Percentiles rank a stretch among this genome's conserved stretches.
Conservation (phyloP, 1,284 basidiomycete genomes). For the Papiliotrema nemorosa region DNA sequence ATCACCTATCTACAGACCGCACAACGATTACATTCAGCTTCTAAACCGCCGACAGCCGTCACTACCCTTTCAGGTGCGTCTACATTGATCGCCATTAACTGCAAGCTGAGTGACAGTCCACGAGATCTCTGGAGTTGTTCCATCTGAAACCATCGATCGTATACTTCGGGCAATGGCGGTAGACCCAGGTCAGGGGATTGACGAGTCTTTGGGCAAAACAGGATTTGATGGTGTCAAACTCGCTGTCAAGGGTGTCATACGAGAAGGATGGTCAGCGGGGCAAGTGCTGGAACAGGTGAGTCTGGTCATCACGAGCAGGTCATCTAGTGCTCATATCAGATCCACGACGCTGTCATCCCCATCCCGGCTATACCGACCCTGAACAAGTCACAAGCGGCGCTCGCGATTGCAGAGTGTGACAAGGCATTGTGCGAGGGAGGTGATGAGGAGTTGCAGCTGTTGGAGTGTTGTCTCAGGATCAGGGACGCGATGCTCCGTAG, state of each 20-base stretch:
- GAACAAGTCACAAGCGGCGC: conserved; percentile 76
- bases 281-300: conserved; percentile 83
- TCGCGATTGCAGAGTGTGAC: conserved; percentile 91
- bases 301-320: neutral
- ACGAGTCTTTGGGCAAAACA: conserved; percentile 55
- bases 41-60: conserved; percentile 66
- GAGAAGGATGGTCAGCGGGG: conserved; percentile 88
- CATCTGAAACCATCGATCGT: conserved; percentile 64
- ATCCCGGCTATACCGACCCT: conserved; percentile 75
- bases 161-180: conserved; percentile 76
- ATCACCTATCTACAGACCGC: conserved; percentile 98
- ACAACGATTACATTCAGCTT: conserved; percentile 71
- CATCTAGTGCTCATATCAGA: no score
- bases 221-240: conserved; percentile 69
- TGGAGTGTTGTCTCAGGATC: conserved; percentile 78
- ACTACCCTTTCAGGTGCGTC: conserved; percentile 53
- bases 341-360: conserved; percentile 84
- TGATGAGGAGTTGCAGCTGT: conserved; percentile 94
- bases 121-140: conserved; percentile 96
- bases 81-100: neutral
- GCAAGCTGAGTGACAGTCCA: conserved; percentile 58
- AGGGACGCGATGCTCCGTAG: conserved; percentile 57
- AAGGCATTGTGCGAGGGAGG: conserved; percentile 95
- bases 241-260: conserved; percentile 70
- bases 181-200: conserved; percentile 54